Percentiles rank a stretch among this genome's conserved stretches.
Evolutionary conservation across 371 early-diverging fungal genomes (phyloP).

Genomic region (Umbelopsis sp.): DNA sequence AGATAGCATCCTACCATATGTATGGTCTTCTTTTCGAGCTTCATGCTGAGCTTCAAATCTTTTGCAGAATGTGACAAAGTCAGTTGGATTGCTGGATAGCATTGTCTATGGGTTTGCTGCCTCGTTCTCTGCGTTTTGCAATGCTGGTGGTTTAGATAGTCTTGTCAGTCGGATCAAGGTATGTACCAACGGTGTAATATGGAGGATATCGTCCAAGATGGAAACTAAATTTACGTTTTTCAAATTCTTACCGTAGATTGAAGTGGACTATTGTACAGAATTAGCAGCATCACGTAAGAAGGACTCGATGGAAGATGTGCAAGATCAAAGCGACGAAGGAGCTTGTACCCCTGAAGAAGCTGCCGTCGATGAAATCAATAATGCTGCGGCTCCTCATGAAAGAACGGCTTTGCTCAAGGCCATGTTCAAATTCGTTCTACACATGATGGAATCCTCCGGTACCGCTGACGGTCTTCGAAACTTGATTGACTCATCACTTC

Average conservation of each 20-base stretch:
- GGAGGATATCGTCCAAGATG: too few relatives aligned
- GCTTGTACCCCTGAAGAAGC: slow-evolving; percentile 13
- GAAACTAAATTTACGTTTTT: not conserved
- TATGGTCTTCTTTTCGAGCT: too few relatives aligned
- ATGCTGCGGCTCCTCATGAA: slow-evolving; percentile 52
- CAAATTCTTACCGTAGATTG: slow-evolving; percentile 31
- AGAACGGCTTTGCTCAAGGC: slow-evolving; percentile 74
- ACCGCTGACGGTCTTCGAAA: slow-evolving; percentile 91
- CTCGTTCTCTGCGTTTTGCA: slow-evolving; percentile 81
- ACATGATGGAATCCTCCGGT: slow-evolving; percentile 92
- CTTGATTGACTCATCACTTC: slow-evolving; percentile 90
- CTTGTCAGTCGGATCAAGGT: slow-evolving; percentile 80
- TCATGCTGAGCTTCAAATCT: not conserved
- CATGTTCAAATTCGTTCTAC: slow-evolving; percentile 88
- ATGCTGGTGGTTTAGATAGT: slow-evolving; percentile 79
- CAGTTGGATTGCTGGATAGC: slow-evolving; percentile 78
- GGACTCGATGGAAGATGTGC: slow-evolving; percentile 41
- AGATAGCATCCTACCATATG: too few relatives aligned
- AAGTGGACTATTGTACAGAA: slow-evolving; percentile 55
- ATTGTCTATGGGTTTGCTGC: slow-evolving; percentile 77
- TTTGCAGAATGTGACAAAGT: slow-evolving; percentile 64
- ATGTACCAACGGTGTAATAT: not conserved
- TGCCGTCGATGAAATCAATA: slow-evolving; percentile 21
- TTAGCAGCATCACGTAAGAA: slow-evolving; percentile 31
- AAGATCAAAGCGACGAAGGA: not conserved